Conservation (phyloP, 176 grass and related monocot species). For the Zea luxurians region DNA sequence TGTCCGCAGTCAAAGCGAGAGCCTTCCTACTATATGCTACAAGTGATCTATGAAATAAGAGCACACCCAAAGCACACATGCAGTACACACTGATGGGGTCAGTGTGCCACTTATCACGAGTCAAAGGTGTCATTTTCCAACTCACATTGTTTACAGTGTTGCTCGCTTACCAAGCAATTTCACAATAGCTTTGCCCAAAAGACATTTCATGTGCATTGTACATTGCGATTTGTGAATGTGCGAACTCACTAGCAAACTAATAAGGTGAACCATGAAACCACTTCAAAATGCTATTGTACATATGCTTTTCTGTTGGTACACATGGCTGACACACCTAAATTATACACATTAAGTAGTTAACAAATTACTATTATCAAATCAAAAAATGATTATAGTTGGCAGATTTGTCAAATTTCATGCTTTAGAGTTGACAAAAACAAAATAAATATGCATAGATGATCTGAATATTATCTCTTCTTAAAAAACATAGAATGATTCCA, state of each 20-base stretch:
- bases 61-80: background rate
- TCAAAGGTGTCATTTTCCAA: background rate
- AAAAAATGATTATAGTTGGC: background rate
- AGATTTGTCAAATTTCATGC: slow-evolving; percentile 4
- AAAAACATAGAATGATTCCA: background rate
- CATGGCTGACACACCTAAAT: background rate
- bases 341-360: background rate
- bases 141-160: background rate
- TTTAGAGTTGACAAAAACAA: background rate
- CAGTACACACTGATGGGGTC: background rate
- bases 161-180: background rate
- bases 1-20: background rate
- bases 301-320: background rate
- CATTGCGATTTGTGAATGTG: background rate
- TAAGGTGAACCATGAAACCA: background rate
- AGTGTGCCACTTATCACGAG: background rate
- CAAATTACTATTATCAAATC: background rate
- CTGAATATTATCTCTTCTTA: background rate
- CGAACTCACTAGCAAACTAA: background rate
- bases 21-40: background rate
- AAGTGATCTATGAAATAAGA: background rate
- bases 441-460: background rate
- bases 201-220: background rate
- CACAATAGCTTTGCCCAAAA: background rate
- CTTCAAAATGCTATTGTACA: background rate